Percentiles rank a stretch among this genome's conserved stretches.
phyloP scores from a whole-genome alignment of 768 basidiomycete genomes.

The Lentinula sp. region DNA sequence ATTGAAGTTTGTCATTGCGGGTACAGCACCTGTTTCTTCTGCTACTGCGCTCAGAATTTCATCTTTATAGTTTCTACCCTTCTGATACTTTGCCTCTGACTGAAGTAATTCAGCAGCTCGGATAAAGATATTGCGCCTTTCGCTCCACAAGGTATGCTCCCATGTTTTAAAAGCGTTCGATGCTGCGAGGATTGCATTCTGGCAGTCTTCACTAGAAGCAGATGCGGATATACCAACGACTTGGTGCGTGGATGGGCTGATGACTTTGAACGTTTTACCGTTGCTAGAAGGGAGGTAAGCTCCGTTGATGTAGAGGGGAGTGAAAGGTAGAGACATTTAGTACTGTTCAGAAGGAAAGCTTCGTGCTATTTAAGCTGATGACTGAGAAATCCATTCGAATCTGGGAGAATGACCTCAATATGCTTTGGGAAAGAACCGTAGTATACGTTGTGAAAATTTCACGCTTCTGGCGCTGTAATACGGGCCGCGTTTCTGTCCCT shows the following conservation, averaged over 20 bases:
- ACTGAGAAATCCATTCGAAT: background rate
- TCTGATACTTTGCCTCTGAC: constrained; percentile 20
- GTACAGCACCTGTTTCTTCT: constrained; percentile 34
- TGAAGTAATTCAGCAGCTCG: constrained; percentile 41
- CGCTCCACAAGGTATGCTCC: constrained; percentile 29
- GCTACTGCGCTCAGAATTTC: constrained; percentile 23
- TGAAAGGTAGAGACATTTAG: constrained; percentile 13
- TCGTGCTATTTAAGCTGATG: background rate
- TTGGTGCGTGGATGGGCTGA: constrained; percentile 32
- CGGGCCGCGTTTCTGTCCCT: no score
- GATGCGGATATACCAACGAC: constrained; percentile 41
- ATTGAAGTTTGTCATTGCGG: constrained; percentile 18
- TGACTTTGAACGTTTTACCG: constrained; percentile 37
- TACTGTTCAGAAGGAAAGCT: background rate
- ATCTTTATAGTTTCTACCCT: constrained; percentile 23
- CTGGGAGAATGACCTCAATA: no score
- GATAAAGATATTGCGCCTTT: constrained; percentile 38
- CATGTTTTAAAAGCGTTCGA: constrained; percentile 40
- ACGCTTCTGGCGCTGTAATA: no score
- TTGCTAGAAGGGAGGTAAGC: constrained; percentile 22
- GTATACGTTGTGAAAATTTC: no score
- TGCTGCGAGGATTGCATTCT: constrained; percentile 38
- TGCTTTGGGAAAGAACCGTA: no score
- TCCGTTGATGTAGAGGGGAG: constrained; percentile 31
- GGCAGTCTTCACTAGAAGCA: constrained; percentile 38